phyloP scores from a whole-genome alignment of 2,329 filamentous ascomycete species.

The Knufia petricola region DNA sequence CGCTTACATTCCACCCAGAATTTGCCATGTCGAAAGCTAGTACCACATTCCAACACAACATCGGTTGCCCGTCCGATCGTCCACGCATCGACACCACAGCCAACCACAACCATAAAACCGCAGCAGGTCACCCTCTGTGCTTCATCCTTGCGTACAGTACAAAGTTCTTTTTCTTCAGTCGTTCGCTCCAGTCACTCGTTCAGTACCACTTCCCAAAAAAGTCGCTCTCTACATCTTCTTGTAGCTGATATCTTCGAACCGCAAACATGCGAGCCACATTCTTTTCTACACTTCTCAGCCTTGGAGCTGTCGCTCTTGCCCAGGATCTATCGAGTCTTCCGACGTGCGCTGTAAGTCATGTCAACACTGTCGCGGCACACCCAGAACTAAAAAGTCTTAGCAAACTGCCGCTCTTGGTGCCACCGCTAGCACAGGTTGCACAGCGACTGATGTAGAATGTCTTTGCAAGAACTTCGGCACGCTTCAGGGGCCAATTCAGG shows the following conservation, averaged over 20 bases:
- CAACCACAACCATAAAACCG: too few relatives aligned
- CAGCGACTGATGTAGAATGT: not conserved
- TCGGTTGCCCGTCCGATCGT: too few relatives aligned
- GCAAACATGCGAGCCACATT: not conserved
- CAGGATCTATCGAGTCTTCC: slow-evolving; percentile 1
- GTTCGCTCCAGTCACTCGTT: not conserved
- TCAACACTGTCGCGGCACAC: not conserved
- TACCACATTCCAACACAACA: too few relatives aligned
- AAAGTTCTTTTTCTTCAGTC: too few relatives aligned
- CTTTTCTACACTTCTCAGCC: not conserved
- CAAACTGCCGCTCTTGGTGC: slow-evolving; percentile 5
- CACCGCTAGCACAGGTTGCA: not conserved
- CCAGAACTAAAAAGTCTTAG: not conserved
- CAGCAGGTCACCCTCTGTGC: too few relatives aligned
- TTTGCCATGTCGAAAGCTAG: too few relatives aligned
- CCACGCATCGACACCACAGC: too few relatives aligned
- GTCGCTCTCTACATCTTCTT: too few relatives aligned
- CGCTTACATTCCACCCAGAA: too few relatives aligned
- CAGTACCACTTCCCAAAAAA: not conserved
- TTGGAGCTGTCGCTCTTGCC: not conserved
- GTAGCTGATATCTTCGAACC: too few relatives aligned
- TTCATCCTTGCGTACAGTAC: too few relatives aligned
- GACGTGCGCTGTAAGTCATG: slow-evolving; percentile 4
- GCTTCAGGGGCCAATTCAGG: not conserved
- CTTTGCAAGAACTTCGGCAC: slow-evolving; percentile 2